phyloP scores from a whole-genome alignment of 305 asterid species.

The Fraxinus xanthoxyloides region DNA sequence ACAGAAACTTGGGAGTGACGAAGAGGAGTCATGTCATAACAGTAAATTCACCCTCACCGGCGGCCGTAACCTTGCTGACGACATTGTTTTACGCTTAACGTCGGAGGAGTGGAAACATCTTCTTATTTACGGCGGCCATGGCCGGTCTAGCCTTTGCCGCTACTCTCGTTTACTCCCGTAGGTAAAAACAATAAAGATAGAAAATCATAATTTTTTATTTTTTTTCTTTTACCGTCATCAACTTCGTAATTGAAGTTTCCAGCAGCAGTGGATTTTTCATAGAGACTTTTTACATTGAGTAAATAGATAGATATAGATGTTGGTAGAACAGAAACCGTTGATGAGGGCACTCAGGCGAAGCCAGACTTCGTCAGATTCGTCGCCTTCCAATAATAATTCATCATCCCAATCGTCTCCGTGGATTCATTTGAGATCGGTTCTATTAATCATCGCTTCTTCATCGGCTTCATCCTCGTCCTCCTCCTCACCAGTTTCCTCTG shows the following conservation, averaged over 20 bases:
- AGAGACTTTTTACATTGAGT: constrained; percentile 12
- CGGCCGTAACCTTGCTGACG: constrained; percentile 4
- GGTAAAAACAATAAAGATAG: constrained; percentile 28
- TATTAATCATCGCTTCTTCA: constrained; percentile 49
- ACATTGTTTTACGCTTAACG: constrained; percentile 50
- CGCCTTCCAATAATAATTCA: constrained; percentile 33
- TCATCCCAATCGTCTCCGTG: constrained; percentile 47
- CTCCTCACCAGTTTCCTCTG: constrained; percentile 60
- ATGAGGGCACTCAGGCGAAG: constrained; percentile 51
- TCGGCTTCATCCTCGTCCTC: constrained; percentile 55
- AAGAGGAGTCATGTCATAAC: constrained; percentile 28
- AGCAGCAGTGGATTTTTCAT: constrained; percentile 10
- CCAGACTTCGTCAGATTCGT: constrained; percentile 42
- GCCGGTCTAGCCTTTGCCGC: constrained; percentile 52
- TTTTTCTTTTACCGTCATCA: background rate
- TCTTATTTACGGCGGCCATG: constrained; percentile 53
- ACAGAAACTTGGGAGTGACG: constrained; percentile 40
- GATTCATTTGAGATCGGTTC: constrained; percentile 58
- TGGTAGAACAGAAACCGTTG: constrained; percentile 50
- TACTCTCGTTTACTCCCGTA: constrained; percentile 49
- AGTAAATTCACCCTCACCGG: constrained; percentile 29
- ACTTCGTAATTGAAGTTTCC: constrained; percentile 8
- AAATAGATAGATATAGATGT: constrained; percentile 36
- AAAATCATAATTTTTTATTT: too few species aligned
- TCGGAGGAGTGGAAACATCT: constrained; percentile 32